Percentiles rank a stretch among this genome's conserved stretches.
These are phyloP conservation scores for Kwoniella europaea DNA, from an alignment of 768 basidiomycete species.

Conservation along the genomic window DNA sequence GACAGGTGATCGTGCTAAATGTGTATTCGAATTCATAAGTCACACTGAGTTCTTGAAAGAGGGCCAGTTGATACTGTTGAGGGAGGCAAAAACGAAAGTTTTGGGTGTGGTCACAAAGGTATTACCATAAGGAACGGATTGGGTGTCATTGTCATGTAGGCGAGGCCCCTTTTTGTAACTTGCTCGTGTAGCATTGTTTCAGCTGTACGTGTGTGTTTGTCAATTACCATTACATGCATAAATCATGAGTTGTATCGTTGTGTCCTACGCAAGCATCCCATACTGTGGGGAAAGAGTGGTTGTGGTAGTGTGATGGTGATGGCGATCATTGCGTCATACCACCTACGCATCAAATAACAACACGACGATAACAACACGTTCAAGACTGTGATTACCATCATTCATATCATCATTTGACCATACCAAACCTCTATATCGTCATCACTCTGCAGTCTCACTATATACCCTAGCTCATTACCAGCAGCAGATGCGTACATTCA, in stretches of 20 bases:
- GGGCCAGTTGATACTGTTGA: constrained; percentile 89
- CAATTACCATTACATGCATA: background rate
- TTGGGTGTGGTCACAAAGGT: constrained; percentile 49
- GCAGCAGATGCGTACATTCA: no score
- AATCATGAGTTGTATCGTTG: background rate
- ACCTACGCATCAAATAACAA: background rate
- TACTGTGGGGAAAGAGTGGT: no score
- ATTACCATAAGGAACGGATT: constrained; percentile 23
- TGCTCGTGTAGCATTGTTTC: background rate
- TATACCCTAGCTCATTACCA: no score
- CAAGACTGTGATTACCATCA: background rate
- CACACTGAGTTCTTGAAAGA: constrained; percentile 90
- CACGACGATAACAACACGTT: background rate
- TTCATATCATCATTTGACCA: background rate
- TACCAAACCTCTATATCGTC: no score
- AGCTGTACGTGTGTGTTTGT: no score
- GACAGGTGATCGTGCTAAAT: constrained; percentile 91
- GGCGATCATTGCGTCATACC: constrained; percentile 27
- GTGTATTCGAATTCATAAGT: constrained; percentile 92
- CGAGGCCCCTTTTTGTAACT: background rate
- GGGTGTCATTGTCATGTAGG: background rate
- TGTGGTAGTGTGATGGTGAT: background rate
- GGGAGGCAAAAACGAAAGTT: constrained; percentile 94
- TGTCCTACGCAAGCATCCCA: background rate
- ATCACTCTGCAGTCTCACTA: no score